These are phyloP conservation scores for Silybum marianum DNA, from an alignment of 129 eudicot species.

Conservation along the genomic window DNA sequence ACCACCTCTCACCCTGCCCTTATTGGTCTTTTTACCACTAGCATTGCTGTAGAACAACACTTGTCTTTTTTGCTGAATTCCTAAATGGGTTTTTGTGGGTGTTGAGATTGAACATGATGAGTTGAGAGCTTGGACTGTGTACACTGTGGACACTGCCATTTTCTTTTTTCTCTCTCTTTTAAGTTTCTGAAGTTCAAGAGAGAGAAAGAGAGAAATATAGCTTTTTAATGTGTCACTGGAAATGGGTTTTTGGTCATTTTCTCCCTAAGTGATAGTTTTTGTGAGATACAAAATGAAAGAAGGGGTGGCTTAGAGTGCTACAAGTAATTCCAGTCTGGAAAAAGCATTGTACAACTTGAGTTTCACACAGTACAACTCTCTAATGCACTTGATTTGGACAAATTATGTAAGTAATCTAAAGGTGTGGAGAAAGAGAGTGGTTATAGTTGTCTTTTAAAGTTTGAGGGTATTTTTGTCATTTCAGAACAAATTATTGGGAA, in stretches of 20 bases:
- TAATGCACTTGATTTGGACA: slow-evolving; percentile 5
- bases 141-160: slow-evolving; percentile 85
- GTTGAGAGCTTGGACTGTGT: slow-evolving; percentile 71
- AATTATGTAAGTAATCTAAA: slow-evolving; percentile 21
- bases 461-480: slow-evolving; percentile 29
- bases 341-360: slow-evolving; percentile 22
- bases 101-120: slow-evolving; percentile 74
- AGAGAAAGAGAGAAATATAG: slow-evolving; percentile 28
- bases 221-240: slow-evolving; percentile 31
- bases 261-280: slow-evolving; percentile 33
- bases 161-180: slow-evolving; percentile 23
- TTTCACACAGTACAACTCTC: slow-evolving; percentile 17
- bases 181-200: slow-evolving; percentile 5
- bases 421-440: slow-evolving; percentile 27
- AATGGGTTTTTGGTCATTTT: slow-evolving; percentile 32
- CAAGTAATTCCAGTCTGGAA: background rate
- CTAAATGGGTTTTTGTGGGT: slow-evolving; percentile 64
- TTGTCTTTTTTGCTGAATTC: slow-evolving; percentile 73
- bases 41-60: slow-evolving; percentile 50
- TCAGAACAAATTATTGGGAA: slow-evolving; percentile 7
- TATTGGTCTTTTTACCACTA: slow-evolving; percentile 23
- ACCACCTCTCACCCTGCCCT: slow-evolving; percentile 32
- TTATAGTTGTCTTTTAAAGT: background rate
- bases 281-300: slow-evolving; percentile 45
- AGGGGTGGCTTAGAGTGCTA: background rate